Evolutionary conservation across 106 monocot species (phyloP).

Genomic region (Narthecium ossifragum): DNA sequence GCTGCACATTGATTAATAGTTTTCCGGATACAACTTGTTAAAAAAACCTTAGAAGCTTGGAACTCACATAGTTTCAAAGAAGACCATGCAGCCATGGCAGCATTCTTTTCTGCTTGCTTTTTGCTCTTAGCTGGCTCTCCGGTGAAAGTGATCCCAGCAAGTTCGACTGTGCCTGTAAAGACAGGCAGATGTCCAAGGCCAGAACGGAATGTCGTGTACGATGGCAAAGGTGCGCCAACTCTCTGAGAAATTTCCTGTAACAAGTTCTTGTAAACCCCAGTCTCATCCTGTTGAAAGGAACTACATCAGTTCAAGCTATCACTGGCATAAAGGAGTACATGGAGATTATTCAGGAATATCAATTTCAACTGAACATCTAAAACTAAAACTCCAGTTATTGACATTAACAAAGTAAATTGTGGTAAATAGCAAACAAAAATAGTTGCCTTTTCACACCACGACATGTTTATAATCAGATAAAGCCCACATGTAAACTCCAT

Average conservation of each 20-base stretch:
- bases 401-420: too few relatives aligned
- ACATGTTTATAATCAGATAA: too few relatives aligned
- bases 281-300: conserved; percentile 68
- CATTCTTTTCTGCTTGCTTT: conserved; percentile 98
- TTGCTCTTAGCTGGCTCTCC: conserved; percentile 98
- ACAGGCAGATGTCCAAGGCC: conserved; percentile 81
- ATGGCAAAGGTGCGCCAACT: conserved; percentile 90
- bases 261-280: conserved; percentile 97
- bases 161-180: conserved; percentile 89
- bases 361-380: too few relatives aligned
- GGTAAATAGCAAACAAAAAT: not conserved
- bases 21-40: too few relatives aligned
- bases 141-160: conserved; percentile 81
- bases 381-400: too few relatives aligned
- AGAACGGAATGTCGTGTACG: conserved; percentile 70
- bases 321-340: too few relatives aligned
- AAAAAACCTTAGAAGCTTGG: not conserved
- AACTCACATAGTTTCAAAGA: conserved; percentile 83
- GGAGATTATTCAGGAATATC: too few relatives aligned
- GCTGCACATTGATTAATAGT: too few relatives aligned
- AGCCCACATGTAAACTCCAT: too few relatives aligned
- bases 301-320: not conserved
- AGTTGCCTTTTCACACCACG: too few relatives aligned
- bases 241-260: conserved; percentile 94
- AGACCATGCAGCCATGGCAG: conserved; percentile 91